These are phyloP conservation scores for Porphyrellus cyaneotinctus DNA, from an alignment of 768 basidiomycete genomes.

Conservation along the genomic window DNA sequence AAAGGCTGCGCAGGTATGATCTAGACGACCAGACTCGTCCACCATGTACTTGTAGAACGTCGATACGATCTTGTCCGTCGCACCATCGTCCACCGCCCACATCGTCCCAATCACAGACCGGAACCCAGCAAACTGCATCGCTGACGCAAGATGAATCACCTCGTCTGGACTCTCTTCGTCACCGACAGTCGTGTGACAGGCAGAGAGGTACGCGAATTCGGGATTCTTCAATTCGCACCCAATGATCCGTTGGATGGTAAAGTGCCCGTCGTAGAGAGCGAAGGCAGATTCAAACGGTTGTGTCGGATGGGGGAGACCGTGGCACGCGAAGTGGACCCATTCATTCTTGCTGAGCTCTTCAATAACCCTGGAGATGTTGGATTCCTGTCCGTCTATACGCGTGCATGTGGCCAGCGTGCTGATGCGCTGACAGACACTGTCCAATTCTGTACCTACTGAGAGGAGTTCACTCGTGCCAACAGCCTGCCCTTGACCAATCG, in stretches of 20 bases:
- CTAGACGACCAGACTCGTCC: background rate
- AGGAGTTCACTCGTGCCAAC: background rate
- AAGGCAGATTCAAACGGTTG: background rate
- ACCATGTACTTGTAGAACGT: constrained; percentile 9
- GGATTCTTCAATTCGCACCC: background rate
- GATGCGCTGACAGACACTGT: background rate
- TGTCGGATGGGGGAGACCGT: background rate
- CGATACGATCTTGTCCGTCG: constrained; percentile 1
- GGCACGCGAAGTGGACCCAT: no score
- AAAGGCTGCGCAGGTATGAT: constrained; percentile 3
- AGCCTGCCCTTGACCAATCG: background rate
- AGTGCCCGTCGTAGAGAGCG: background rate
- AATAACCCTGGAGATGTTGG: background rate
- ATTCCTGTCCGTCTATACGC: background rate
- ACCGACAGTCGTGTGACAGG: background rate
- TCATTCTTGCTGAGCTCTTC: background rate
- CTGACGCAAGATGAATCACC: background rate
- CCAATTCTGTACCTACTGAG: background rate
- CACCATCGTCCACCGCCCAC: background rate
- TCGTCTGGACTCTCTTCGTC: constrained; percentile 1
- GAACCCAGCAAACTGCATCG: constrained; percentile 6
- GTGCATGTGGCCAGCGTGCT: background rate
- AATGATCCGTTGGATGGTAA: background rate
- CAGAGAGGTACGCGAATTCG: background rate
- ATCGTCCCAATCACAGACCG: constrained; percentile 7